Base-by-base conservation (phyloP, 2,329 filamentous ascomycete genomes). In the Juglanconis oblonga region DNA sequence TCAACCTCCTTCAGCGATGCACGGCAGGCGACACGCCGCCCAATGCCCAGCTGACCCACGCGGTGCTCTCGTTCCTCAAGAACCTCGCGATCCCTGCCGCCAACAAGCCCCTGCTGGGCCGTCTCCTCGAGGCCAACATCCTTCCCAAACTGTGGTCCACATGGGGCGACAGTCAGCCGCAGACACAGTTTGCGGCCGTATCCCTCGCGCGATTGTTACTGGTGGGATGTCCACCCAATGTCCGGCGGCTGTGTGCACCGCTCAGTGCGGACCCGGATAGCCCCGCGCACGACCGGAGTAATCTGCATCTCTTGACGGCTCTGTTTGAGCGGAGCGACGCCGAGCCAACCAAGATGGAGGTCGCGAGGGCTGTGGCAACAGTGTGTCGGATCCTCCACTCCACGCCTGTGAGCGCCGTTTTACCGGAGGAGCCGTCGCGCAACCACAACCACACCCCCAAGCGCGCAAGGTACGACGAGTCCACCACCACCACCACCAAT, bases 181-280 rank as follows among this genome's bases (percentile, higher is more conserved):
- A 87, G 64, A 78, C 87, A 3, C 85, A 87, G 64, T 87, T 87
- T 65, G 78, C 81, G 7, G 81, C 84, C 17, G 78, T 86, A 29
- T 85, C 83, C 0, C 76, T 88, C 2, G 75, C 80, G 1, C 80
- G 86, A 1, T 73, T 87, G 24, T 77, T 88, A 4, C 73, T 87
- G 3, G 74, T 80, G 48, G 79, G 79, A 50, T 84, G 79, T 54
- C 76, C 79, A 0, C 64, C 72, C 2, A 88, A 87, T 63, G 81
- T 84, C 3, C 70, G 71, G 2, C 74, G 72, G 24, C 67, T 87
- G n/a, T 82, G 80, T 66, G 67, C 71, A 0, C 75, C 77, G 1
- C 68, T 78, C 2, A 71, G 68, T 40, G 66, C 71, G 3, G 75
- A 77, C 52, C 62, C 70, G 70, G 77, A 69, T 35, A 73, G 69